These are phyloP conservation scores for Takashimella koratensis DNA, from an alignment of 1,284 basidiomycete species.

Conservation along the genomic window DNA sequence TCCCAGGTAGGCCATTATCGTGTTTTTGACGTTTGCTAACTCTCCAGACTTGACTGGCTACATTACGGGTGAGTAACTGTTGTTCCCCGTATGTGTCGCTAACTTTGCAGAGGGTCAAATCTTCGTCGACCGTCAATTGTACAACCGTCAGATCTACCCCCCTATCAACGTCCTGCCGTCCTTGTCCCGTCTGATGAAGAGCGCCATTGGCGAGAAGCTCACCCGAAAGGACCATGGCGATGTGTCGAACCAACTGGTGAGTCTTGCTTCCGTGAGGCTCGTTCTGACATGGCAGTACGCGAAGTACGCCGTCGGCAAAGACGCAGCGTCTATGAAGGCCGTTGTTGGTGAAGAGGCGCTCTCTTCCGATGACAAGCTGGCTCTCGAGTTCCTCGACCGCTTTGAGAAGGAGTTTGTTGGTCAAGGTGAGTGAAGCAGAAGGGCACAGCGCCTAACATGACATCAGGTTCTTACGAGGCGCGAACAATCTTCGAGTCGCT, in stretches of 20 bases:
- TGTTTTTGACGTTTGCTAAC: slow-evolving; percentile 1
- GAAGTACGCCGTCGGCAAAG: slow-evolving; percentile 95
- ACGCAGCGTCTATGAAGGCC: slow-evolving; percentile 98
- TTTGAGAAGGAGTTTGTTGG: slow-evolving; percentile 94
- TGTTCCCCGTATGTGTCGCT: slow-evolving; percentile 3
- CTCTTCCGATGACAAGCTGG: slow-evolving; percentile 56
- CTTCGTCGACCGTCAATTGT: slow-evolving; percentile 78
- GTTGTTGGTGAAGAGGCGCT: slow-evolving; percentile 98
- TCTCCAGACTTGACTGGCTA: slow-evolving; percentile 87
- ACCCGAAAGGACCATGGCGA: slow-evolving; percentile 98
- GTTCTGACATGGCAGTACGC: slow-evolving; percentile 64
- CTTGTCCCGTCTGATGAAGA: slow-evolving; percentile 98
- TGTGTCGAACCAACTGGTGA: slow-evolving; percentile 91
- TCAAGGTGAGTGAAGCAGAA: slow-evolving; percentile 69
- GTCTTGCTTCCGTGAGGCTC: slow-evolving; percentile 42
- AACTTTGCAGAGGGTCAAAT: slow-evolving; percentile 75
- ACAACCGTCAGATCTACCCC: slow-evolving; percentile 87
- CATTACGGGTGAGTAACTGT: slow-evolving; percentile 65
- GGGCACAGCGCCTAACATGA: slow-evolving; percentile 3
- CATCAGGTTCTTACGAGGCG: slow-evolving; percentile 87
- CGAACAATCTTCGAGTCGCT: slow-evolving; percentile 96
- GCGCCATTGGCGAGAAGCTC: slow-evolving; percentile 94
- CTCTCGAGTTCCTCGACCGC: slow-evolving; percentile 87
- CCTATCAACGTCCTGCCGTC: slow-evolving; percentile 99
- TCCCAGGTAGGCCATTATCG: slow-evolving; percentile 56